A percentile compares a stretch with the other conserved stretches of the same genome.
Conservation (phyloP, 495 filamentous ascomycete species). For the Bacidia gigantensis region DNA sequence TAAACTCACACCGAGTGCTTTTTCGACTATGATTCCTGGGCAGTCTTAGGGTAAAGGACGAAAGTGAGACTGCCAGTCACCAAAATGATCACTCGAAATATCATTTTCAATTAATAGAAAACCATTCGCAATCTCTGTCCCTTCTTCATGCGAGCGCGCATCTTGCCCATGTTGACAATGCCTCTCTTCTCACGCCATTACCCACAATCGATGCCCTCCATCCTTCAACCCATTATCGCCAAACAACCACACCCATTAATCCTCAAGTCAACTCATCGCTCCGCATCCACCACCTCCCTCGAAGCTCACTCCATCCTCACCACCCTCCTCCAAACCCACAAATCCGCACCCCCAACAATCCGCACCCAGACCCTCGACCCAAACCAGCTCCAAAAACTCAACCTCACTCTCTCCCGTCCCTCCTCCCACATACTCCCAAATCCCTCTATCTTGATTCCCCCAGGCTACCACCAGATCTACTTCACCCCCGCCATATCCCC, state of each 20-base stretch:
- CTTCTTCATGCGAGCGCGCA: background rate
- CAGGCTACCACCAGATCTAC: conserved; percentile 60
- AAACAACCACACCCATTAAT: background rate
- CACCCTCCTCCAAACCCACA: background rate
- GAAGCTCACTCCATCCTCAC: background rate
- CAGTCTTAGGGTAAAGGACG: no score
- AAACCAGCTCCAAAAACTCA: conserved; percentile 45
- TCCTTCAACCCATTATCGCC: background rate
- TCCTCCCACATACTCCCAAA: conserved; percentile 28
- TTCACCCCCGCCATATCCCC: conserved; percentile 48
- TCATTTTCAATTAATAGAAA: background rate
- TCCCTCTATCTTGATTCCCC: conserved; percentile 43
- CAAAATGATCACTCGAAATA: no score
- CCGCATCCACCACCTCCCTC: background rate
- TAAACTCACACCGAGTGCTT: no score
- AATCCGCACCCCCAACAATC: conserved; percentile 19
- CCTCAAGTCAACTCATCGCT: background rate
- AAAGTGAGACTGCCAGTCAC: no score
- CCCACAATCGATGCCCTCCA: background rate
- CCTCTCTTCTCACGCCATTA: background rate
- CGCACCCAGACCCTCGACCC: conserved; percentile 38
- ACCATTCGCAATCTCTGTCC: no score
- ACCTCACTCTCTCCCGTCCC: conserved; percentile 37
- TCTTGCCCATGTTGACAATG: background rate
- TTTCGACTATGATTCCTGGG: no score